phyloP scores from a whole-genome alignment of 306 rosid genomes.

The Calophaca sinica region DNA sequence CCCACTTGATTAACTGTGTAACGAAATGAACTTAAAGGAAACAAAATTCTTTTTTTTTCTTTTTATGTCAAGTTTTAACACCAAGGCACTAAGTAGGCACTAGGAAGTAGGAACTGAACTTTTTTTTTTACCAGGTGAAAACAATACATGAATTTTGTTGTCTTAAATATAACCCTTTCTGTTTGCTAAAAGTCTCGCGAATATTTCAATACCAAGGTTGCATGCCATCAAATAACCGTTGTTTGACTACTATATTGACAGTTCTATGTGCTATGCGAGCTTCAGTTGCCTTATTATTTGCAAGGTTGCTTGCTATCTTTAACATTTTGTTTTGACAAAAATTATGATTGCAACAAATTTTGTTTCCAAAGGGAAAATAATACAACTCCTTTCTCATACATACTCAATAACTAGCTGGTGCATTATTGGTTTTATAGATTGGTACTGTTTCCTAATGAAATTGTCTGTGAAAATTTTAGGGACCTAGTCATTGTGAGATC shows the following conservation, averaged over 20 bases:
- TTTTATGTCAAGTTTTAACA: no score
- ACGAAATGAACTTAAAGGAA: no score
- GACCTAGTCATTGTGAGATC: no score
- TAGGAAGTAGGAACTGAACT: no score
- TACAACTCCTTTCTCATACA: not conserved
- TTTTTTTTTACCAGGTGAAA: no score
- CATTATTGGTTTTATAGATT: slow-evolving; percentile 19
- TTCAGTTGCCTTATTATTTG: slow-evolving; percentile 25
- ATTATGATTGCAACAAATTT: not conserved
- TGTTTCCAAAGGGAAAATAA: not conserved
- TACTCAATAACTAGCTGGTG: slow-evolving; percentile 8
- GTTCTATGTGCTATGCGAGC: not conserved
- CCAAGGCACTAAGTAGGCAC: no score
- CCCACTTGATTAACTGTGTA: no score
- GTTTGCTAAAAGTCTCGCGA: not conserved
- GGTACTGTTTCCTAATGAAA: slow-evolving; percentile 3
- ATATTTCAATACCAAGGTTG: slow-evolving; percentile 3
- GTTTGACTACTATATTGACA: not conserved
- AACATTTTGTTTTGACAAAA: not conserved
- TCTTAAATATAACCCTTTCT: not conserved
- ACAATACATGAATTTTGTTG: slow-evolving; percentile 2
- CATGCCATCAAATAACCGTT: not conserved
- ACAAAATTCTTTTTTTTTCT: no score
- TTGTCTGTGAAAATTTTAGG: no score
- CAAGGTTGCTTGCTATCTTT: not conserved